These are phyloP conservation scores for Stereum hirsutum DNA, from an alignment of 1,284 basidiomycete species.

Conservation along the genomic window DNA sequence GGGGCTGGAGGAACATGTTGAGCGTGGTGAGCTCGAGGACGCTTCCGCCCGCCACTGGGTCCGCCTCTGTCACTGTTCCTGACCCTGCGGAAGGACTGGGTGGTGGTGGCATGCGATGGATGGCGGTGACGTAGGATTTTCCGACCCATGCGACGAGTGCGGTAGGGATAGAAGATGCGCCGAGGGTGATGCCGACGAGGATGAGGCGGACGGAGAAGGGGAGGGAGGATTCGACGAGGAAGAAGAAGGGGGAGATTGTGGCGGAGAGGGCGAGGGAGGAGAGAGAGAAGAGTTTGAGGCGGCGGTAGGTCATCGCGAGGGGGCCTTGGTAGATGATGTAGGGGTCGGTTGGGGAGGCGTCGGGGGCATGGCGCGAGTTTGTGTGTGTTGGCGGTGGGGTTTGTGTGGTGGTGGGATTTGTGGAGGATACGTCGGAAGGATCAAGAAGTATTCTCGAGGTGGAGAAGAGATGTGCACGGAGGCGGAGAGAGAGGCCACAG, in stretches of 20 bases:
- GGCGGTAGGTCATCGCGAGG: constrained; percentile 60
- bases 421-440: background rate
- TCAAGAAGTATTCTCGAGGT: background rate
- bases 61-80: no score
- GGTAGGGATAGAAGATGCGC: constrained; percentile 65
- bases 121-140: constrained; percentile 38
- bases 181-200: constrained; percentile 61
- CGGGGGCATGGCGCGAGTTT: background rate
- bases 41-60: constrained; percentile 12
- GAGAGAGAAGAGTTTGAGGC: constrained; percentile 78
- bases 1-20: constrained; percentile 49
- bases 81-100: constrained; percentile 27
- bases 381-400: no score
- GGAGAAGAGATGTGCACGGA: background rate
- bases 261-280: constrained; percentile 68
- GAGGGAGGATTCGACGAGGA: constrained; percentile 71
- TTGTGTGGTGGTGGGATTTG: background rate
- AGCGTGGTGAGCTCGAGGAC: constrained; percentile 62
- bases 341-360: background rate
- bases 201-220: constrained; percentile 62
- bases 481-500: background rate
- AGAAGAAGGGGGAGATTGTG: constrained; percentile 69
- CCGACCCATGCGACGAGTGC: constrained; percentile 68
- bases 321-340: constrained; percentile 46
- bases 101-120: constrained; percentile 21